These are phyloP conservation scores for Polyplosphaeria fusca DNA, from an alignment of 495 filamentous ascomycete species.

Conservation along the genomic window DNA sequence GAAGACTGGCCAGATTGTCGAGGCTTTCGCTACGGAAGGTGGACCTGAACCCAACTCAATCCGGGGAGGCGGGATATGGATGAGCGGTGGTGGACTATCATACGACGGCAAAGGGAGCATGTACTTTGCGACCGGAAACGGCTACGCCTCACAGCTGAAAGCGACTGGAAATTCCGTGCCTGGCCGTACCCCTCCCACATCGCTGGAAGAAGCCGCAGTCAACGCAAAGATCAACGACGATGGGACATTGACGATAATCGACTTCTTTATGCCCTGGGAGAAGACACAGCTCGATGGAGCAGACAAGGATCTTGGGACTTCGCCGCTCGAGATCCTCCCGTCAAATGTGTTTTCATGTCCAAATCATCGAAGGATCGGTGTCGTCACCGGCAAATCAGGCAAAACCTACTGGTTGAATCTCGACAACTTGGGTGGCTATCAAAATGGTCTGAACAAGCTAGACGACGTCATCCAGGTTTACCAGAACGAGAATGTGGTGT, in stretches of 20 bases:
- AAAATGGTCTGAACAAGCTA: constrained; percentile 42
- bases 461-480: constrained; percentile 49
- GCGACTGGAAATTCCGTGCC: constrained; percentile 38
- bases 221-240: constrained; percentile 43
- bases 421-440: constrained; percentile 50
- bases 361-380: constrained; percentile 42
- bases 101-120: constrained; percentile 42
- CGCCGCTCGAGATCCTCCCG: constrained; percentile 42
- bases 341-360: constrained; percentile 42
- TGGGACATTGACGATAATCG: constrained; percentile 42
- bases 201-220: constrained; percentile 47
- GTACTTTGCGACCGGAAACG: constrained; percentile 48
- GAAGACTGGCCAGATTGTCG: constrained; percentile 42
- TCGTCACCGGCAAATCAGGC: constrained; percentile 47
- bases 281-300: constrained; percentile 45
- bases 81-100: constrained; percentile 44
- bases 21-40: constrained; percentile 44
- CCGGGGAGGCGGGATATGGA: constrained; percentile 42
- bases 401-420: constrained; percentile 50
- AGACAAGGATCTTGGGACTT: constrained; percentile 48
- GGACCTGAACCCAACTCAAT: constrained; percentile 32
- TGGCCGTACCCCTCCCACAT: constrained; percentile 43
- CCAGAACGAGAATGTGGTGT: constrained; percentile 42
- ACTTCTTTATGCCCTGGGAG: constrained; percentile 47
- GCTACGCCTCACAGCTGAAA: constrained; percentile 43